Conservation (phyloP, 1,284 basidiomycete genomes). For the Trichosporon inkin region DNA sequence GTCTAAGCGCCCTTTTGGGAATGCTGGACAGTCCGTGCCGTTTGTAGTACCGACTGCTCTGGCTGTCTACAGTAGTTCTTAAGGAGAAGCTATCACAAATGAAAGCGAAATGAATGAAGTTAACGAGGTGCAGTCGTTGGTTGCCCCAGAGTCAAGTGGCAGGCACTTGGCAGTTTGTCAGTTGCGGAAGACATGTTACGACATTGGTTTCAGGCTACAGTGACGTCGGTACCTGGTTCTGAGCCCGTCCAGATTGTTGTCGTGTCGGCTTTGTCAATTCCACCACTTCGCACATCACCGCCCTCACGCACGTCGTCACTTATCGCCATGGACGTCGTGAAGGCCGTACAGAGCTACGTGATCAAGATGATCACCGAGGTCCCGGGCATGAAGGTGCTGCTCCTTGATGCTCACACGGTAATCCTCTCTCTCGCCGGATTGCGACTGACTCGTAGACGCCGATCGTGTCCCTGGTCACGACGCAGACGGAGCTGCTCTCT, state of each 20-base stretch:
- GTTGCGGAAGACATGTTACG: neutral
- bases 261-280: constrained; percentile 1
- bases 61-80: constrained; percentile 8
- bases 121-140: neutral
- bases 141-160: neutral
- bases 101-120: constrained; percentile 9
- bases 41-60: neutral
- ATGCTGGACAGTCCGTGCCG: neutral
- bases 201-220: neutral
- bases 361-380: constrained; percentile 82
- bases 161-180: neutral
- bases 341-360: constrained; percentile 92
- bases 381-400: constrained; percentile 91
- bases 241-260: neutral
- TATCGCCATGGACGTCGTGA: constrained; percentile 79
- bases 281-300: neutral
- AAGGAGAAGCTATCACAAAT: neutral
- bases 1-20: constrained; percentile 26
- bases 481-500: constrained; percentile 87
- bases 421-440: constrained; percentile 7
- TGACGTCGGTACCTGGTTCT: constrained; percentile 6
- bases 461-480: constrained; percentile 89
- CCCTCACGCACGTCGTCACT: neutral
- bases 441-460: constrained; percentile 65
- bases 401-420: constrained; percentile 93